These are phyloP conservation scores for Sugiyamaella paludigena DNA, from an alignment of 1,139 yeast genomes.

Conservation along the genomic window DNA sequence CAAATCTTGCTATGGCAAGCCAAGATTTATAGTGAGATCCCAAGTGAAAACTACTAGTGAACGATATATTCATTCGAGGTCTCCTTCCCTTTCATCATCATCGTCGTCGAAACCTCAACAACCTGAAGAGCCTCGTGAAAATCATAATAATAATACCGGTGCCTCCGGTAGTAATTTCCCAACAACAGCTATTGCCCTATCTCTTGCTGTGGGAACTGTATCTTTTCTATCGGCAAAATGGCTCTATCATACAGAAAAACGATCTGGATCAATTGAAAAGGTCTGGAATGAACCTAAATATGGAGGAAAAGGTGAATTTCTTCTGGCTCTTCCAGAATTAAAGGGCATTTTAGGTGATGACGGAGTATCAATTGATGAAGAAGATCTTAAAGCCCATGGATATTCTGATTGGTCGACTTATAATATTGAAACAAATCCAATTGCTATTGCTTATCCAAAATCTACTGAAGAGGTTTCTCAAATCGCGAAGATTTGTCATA, in stretches of 20 bases:
- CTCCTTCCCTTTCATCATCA: too few relatives aligned
- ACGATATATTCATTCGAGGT: too few relatives aligned
- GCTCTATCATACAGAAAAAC: constrained; percentile 12
- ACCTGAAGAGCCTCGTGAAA: too few relatives aligned
- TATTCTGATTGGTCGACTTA: constrained; percentile 38
- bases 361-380: constrained; percentile 39
- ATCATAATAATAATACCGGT: too few relatives aligned
- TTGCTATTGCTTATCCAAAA: constrained; percentile 53
- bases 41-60: too few relatives aligned
- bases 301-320: constrained; percentile 44
- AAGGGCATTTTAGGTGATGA: constrained; percentile 42
- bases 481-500: constrained; percentile 61
- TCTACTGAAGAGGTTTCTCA: constrained; percentile 66
- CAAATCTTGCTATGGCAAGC: too few relatives aligned
- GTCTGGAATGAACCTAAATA: constrained; percentile 34
- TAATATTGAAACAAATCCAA: constrained; percentile 33
- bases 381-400: constrained; percentile 36
- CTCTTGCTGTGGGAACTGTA: constrained; percentile 8
- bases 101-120: too few relatives aligned
- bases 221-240: constrained; percentile 17
- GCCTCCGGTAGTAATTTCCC: too few relatives aligned
- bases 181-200: too few relatives aligned
- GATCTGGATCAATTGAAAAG: constrained; percentile 22
- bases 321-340: constrained; percentile 47
- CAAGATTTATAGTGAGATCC: too few relatives aligned